Base-by-base conservation (phyloP, 257 asterid genomes). In the Perilla frutescens region DNA sequence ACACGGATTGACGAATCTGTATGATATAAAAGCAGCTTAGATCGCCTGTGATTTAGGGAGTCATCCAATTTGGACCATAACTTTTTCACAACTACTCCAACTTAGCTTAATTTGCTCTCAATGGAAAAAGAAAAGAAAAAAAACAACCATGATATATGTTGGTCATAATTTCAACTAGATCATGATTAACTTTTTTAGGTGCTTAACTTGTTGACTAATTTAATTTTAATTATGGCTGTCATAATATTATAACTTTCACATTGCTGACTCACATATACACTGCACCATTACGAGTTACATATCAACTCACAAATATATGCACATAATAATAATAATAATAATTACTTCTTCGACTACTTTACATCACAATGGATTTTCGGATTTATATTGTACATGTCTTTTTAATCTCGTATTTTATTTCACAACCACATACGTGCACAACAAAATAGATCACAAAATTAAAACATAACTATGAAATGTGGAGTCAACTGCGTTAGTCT, bases 71-170 rank as follows among this genome's bases (percentile, higher is more conserved):
- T 66, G 67, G 82, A 78, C 79, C 68, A 67, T 65, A 66, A 53
- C 77, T 49, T 61, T 67, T 72, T 40, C 79, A 51, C 74, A 77
- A 77, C 81, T 40, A 77, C 81, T 72, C 77, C 77, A 77, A 71
- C 81, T 77, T 57, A 77, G 12, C 76, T 31, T 62, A 76, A 60
- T 68, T 41, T 68, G 71, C 78, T 65, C 73, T 31, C 66, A 54
- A 9, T 54, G 10, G 53, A 44, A 63, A 43, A 3, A 6, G 4
- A 31, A 0, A 57, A 4, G 4, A 8, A 53, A 47, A 1, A 74
- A 4, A 29, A 41, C 15, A 39, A 49, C 39, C 57, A 76, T 68
- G 10, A 43, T 48, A 6, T 75, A 36, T 61, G 44, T 41, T 61
- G 59, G 31, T 7, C 40, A 11, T 43, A 29, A 58, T 71, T 66